A percentile compares a stretch with the other conserved stretches of the same genome.
phyloP scores from a whole-genome alignment of 2,329 filamentous ascomycete species.

The Diplodia seriata region DNA sequence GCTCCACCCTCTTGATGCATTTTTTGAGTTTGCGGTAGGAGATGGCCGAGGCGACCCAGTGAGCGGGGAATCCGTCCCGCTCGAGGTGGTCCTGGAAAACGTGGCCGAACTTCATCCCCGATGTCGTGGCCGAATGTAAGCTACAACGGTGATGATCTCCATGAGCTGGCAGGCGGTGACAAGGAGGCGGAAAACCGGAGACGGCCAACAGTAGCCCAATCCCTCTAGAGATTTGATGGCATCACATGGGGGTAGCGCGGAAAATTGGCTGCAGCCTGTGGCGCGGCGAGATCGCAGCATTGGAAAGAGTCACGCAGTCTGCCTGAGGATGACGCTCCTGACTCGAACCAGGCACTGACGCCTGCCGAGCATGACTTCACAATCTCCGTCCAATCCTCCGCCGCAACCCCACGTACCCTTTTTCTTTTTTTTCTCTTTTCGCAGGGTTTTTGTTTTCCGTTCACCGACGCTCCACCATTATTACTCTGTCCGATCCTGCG shows the following conservation, averaged over 20 bases:
- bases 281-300: conserved; percentile 20
- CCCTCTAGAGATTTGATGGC: not conserved
- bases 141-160: not conserved
- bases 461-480: not conserved
- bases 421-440: not conserved
- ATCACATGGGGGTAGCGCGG: conserved; percentile 17
- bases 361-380: conserved; percentile 12
- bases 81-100: conserved; percentile 74
- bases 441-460: not conserved
- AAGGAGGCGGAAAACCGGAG: not conserved
- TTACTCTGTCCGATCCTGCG: no score
- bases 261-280: conserved; percentile 6
- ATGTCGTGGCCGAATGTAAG: not conserved
- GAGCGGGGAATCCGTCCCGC: conserved; percentile 75
- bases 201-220: no score
- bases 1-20: conserved; percentile 79
- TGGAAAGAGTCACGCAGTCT: not conserved
- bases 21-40: conserved; percentile 88
- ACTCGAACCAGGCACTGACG: not conserved
- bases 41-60: conserved; percentile 76
- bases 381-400: not conserved
- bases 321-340: not conserved
- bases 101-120: conserved; percentile 85
- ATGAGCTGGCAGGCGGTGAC: not conserved
- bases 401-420: not conserved